These are phyloP conservation scores for Candida sphagnicola DNA, from an alignment of 805 yeast genomes.

Conservation along the genomic window DNA sequence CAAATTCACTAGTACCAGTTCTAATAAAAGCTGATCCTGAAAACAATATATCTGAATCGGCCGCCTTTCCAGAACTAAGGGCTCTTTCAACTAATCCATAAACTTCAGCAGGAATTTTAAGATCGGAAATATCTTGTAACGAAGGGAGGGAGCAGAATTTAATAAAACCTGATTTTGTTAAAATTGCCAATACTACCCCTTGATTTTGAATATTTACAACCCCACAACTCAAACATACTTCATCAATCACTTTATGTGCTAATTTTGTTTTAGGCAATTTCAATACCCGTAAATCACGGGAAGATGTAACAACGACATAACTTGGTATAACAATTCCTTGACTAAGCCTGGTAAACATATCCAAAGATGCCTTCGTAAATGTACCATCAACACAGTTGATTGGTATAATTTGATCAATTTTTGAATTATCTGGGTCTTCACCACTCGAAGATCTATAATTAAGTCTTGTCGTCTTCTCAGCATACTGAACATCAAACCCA, in stretches of 20 bases:
- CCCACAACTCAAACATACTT: slow-evolving; percentile 44
- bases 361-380: slow-evolving; percentile 61
- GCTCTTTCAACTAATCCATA: slow-evolving; percentile 18
- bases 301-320: slow-evolving; percentile 51
- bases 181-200: slow-evolving; percentile 46
- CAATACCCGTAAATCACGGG: slow-evolving; percentile 58
- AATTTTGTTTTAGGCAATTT: slow-evolving; percentile 59
- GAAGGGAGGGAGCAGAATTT: slow-evolving; percentile 56
- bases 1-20: slow-evolving; percentile 45
- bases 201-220: slow-evolving; percentile 41
- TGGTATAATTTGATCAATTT: slow-evolving; percentile 55
- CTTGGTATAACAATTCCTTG: slow-evolving; percentile 64
- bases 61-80: slow-evolving; percentile 15
- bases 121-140: slow-evolving; percentile 51
- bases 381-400: slow-evolving; percentile 57
- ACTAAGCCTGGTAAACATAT: slow-evolving; percentile 53
- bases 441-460: slow-evolving; percentile 27
- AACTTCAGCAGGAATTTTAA: slow-evolving; percentile 33
- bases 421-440: slow-evolving; percentile 46
- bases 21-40: slow-evolving; percentile 60
- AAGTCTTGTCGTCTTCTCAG: slow-evolving; percentile 38
- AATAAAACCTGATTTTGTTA: slow-evolving; percentile 45
- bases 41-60: slow-evolving; percentile 31
- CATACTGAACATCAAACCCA: slow-evolving; percentile 58
- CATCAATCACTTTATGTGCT: slow-evolving; percentile 59